phyloP scores from a whole-genome alignment of 148 eudicot species.

The Hydrangea macrophylla region DNA sequence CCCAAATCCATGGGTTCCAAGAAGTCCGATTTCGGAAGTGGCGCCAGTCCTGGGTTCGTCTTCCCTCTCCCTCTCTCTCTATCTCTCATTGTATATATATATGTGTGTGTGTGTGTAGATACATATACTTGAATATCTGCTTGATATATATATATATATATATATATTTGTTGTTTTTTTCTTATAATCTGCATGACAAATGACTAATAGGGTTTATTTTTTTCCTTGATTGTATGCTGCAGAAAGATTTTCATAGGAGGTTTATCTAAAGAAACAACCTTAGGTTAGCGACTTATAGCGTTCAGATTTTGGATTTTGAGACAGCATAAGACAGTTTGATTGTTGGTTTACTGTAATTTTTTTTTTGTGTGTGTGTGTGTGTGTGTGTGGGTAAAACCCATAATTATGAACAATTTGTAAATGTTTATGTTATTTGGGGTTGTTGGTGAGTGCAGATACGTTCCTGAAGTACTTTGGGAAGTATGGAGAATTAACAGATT shows the following conservation, averaged over 20 bases:
- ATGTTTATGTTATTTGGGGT: slow-evolving; percentile 5
- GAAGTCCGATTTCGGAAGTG: slow-evolving; percentile 48
- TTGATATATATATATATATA: too few species aligned
- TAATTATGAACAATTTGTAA: neutral
- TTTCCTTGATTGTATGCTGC: slow-evolving; percentile 4
- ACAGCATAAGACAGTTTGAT: too few species aligned
- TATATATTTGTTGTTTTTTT: neutral
- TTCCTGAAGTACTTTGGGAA: slow-evolving; percentile 64
- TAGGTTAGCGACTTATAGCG: too few species aligned
- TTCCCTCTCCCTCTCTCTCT: slow-evolving; percentile 8
- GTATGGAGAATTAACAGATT: slow-evolving; percentile 72
- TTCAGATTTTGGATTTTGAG: too few species aligned
- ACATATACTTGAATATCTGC: too few species aligned
- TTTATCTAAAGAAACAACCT: slow-evolving; percentile 51
- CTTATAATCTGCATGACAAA: neutral
- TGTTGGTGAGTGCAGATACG: slow-evolving; percentile 32
- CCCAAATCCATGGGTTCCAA: slow-evolving; percentile 38
- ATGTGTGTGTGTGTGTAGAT: too few species aligned
- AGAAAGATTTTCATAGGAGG: slow-evolving; percentile 78
- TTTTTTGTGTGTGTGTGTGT: neutral
- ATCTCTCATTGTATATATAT: neutral
- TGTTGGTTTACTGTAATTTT: neutral
- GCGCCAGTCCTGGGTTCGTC: slow-evolving; percentile 69
- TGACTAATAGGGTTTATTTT: neutral
- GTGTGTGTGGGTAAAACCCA: neutral